Base-by-base conservation (phyloP, 1,284 basidiomycete species). In the Trichosporon sp. region DNA sequence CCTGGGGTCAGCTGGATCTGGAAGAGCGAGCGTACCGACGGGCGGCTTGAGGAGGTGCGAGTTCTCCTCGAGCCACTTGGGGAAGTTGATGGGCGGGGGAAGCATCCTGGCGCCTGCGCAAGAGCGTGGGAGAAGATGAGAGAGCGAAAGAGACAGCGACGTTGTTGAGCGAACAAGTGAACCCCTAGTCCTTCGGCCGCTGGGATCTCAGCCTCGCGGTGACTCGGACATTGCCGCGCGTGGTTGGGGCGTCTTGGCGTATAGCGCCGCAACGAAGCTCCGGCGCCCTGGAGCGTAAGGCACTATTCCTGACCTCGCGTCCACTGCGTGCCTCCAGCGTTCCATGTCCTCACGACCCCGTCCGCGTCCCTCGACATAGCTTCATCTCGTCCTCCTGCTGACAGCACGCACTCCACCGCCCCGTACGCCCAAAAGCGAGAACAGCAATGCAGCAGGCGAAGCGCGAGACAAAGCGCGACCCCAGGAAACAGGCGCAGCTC, bases 21-120 rank as follows among this genome's bases (percentile, higher is more conserved):
- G 3, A 5, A 9, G 42, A 64, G 63, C 51, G 25, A 80, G 18
- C 82, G 67, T 66, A 79, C 81, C 94, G 66, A 97, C 93, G 0
- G 94, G 94, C 2, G 94, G 94, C 79, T 91, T 87, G 58, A 97
- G 86, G 21, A 91, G 87, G 74, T 93, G 87, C 21, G 83, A 83
- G 75, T 96, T 95, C 76, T 92, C 88, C 21, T 86, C 83, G 65
- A 97, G 86, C 94, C 94, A 96, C 82, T 89, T 89, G 7, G 88
- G 88, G 75, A 96, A 89, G 84, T 95, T 93, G 75, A 96, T 86
- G 1, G 93, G 91, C 21, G 76, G 75, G 13, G 78, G 71, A 13
- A 81, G 73, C 78, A 79, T 78, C 11, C 25, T 58, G 62, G 13
- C 11, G 60, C 11, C 42, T 18, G n/a, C 1, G 25, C 23, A 21